These are phyloP conservation scores for Arthroderma sp. DNA, from an alignment of 2,329 filamentous ascomycete species.

Conservation along the genomic window DNA sequence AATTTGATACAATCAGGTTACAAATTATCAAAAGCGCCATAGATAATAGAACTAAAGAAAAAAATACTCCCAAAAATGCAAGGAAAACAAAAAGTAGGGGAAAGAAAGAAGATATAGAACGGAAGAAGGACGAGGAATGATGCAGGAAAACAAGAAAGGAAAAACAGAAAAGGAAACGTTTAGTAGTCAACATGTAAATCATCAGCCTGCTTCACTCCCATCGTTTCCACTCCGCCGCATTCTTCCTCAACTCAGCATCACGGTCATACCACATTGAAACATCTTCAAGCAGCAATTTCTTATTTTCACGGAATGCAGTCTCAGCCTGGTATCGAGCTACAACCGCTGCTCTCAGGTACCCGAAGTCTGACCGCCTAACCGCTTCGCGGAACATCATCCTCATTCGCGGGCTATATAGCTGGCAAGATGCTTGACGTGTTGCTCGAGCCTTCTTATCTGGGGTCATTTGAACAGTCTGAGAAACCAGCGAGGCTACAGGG, in stretches of 20 bases:
- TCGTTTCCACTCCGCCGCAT: conserved; percentile 41
- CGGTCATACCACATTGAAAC: conserved; percentile 47
- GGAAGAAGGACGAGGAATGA: background rate
- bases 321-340: conserved; percentile 48
- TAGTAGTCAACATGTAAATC: background rate
- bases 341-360: conserved; percentile 51
- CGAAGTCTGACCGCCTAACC: conserved; percentile 54
- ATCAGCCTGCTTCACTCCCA: conserved; percentile 32
- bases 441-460: conserved; percentile 43
- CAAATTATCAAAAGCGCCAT: background rate
- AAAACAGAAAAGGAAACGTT: background rate
- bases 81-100: background rate
- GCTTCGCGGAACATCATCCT: conserved; percentile 57
- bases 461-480: conserved; percentile 40
- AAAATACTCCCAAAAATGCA: background rate
- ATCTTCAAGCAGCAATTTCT: conserved; percentile 44
- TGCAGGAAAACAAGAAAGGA: background rate
- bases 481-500: conserved; percentile 41
- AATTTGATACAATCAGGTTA: background rate
- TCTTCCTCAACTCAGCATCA: conserved; percentile 36
- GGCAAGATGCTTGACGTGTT: conserved; percentile 47
- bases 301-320: conserved; percentile 45
- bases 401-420: conserved; percentile 73
- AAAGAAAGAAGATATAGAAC: background rate
- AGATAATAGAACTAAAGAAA: background rate